Conservation (phyloP, 2,329 filamentous ascomycete genomes). For the Talaromyces sp. region DNA sequence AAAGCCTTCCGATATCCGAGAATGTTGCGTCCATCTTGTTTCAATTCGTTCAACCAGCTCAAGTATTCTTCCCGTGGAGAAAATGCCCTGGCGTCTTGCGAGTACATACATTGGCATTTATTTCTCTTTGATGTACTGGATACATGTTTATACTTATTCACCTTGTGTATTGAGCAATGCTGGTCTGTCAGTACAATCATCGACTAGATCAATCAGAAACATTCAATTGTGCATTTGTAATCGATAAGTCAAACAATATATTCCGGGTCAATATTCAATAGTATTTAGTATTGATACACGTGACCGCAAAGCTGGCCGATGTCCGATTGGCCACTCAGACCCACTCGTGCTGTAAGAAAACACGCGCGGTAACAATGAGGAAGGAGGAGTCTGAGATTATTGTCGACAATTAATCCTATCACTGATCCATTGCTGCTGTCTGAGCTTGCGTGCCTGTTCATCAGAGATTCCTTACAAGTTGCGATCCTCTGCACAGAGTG, state of each 20-base stretch:
- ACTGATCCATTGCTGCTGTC: background rate
- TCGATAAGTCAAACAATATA: no score
- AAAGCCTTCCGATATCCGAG: constrained; percentile 10
- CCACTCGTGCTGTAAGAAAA: constrained; percentile 5
- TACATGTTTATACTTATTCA: constrained; percentile 3
- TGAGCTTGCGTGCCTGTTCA: background rate
- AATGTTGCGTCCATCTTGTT: constrained; percentile 9
- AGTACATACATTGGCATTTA: constrained; percentile 12
- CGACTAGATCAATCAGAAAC: background rate
- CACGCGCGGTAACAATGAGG: constrained; percentile 7
- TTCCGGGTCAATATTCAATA: background rate
- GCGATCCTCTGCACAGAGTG: background rate
- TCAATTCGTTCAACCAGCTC: background rate
- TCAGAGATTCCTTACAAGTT: background rate
- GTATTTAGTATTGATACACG: background rate
- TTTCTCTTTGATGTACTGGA: constrained; percentile 8
- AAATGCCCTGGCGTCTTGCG: constrained; percentile 22
- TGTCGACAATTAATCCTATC: constrained; percentile 3
- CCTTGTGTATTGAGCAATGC: background rate
- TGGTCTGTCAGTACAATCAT: background rate
- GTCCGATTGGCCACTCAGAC: background rate
- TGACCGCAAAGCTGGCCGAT: background rate
- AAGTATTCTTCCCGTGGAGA: background rate
- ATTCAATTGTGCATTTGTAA: background rate
- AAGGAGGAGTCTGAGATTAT: constrained; percentile 5